Evolutionary conservation across 139 green algal species (phyloP), one percentile per base, ranked within the genome.

Genomic region (Edaphochlamys debaryana): DNA sequence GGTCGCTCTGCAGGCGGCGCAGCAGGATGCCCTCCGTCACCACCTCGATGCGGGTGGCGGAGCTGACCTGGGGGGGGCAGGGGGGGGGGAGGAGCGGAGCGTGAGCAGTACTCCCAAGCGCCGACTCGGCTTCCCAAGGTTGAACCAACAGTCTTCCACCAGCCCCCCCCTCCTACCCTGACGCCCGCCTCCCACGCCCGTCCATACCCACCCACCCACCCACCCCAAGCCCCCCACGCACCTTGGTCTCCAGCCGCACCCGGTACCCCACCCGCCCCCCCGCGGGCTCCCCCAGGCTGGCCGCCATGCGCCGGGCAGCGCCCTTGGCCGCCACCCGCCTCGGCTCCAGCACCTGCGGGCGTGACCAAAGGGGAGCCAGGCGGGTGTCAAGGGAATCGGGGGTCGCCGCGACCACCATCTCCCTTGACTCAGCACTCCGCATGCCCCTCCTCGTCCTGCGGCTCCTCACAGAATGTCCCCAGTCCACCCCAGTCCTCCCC

Each of bases 11-110:
- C 79, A 96, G 67, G 54, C 85, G 56, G 5, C 87, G 84, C 69
- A 94, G 29, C 76, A 94, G 82, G 36, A 94, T 87, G 38, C 92
- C 93, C 48, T 93, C 87, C 27, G 93, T 95, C 22, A 94, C 90
- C 62, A 94, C 91, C 71, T 92, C 88, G 56, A 95, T 85, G 38
- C 85, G 73, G 8, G 90, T 93, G 23, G 41, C 20, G 27, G 45
- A 6, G 82, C 84, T 86, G 17, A 90, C 69, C 67, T 78, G 41
- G 45, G 11, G 45, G 45, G n/a, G n/a, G n/a, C n/a, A n/a, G n/a
- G n/a, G n/a, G n/a, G n/a, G n/a, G n/a, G n/a, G n/a, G n/a, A n/a
- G n/a, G n/a, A n/a, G n/a, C n/a, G n/a, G n/a, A n/a, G n/a, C n/a
- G n/a, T n/a, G n/a, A n/a, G n/a, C n/a, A n/a, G n/a, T n/a, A n/a